A percentile compares a stretch with the other conserved stretches of the same genome.
phyloP scores from a whole-genome alignment of 495 filamentous ascomycete genomes.

The Podospora pseudopauciseta region DNA sequence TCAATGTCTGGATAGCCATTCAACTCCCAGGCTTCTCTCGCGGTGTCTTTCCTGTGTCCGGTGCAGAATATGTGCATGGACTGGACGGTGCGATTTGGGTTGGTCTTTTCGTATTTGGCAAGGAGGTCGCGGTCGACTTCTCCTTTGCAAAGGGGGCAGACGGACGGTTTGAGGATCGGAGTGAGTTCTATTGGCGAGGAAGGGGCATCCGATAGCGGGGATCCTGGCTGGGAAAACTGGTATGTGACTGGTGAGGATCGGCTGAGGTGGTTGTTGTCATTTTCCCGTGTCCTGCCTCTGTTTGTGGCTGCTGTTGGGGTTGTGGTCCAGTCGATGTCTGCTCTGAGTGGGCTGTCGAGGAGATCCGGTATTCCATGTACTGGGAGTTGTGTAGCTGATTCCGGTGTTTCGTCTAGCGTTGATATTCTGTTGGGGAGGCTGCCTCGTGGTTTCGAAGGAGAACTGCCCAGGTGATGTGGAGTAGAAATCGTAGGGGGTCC shows the following conservation, averaged over 20 bases:
- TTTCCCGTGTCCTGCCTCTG: neutral
- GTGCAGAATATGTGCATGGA: slow-evolving; percentile 68
- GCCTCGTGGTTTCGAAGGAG: neutral
- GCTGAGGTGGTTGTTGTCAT: neutral
- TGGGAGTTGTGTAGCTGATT: neutral
- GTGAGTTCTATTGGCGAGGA: neutral
- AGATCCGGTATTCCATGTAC: neutral
- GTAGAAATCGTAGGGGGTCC: neutral
- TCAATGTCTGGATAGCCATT: slow-evolving; percentile 74
- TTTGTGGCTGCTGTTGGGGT: neutral
- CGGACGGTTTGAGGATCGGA: neutral
- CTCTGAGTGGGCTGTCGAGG: neutral
- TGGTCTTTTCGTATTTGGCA: slow-evolving; percentile 40
- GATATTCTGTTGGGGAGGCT: neutral
- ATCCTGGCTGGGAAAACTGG: neutral
- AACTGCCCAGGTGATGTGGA: neutral
- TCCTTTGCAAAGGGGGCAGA: slow-evolving; percentile 67
- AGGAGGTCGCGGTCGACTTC: slow-evolving; percentile 54
- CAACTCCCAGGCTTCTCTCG: slow-evolving; percentile 56
- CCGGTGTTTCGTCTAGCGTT: neutral
- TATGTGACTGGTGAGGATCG: neutral
- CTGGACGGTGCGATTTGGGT: slow-evolving; percentile 54
- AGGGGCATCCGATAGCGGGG: neutral
- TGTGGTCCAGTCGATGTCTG: neutral
- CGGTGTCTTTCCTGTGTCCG: slow-evolving; percentile 59